A percentile compares a stretch with the other conserved stretches of the same genome.
phyloP scores from a whole-genome alignment of 805 yeast species.

The Hanseniaspora osmophila region DNA sequence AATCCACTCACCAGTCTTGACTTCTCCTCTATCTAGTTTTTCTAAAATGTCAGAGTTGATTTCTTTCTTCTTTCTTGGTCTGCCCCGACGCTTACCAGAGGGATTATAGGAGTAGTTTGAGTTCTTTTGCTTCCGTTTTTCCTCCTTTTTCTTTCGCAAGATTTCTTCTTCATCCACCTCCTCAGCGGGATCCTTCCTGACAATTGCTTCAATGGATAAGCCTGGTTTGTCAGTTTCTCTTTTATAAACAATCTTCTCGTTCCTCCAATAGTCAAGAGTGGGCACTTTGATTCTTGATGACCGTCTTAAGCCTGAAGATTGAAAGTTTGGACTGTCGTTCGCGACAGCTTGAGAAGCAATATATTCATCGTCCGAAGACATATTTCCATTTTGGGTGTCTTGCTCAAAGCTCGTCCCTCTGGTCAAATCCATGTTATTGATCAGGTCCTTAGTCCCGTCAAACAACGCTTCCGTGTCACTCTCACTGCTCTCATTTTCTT shows the following conservation, averaged over 20 bases:
- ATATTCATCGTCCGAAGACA: conserved; percentile 10
- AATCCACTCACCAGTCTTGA: conserved; percentile 17
- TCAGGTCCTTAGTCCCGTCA: conserved; percentile 8
- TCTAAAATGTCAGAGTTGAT: conserved; percentile 13
- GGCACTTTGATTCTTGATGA: conserved; percentile 53
- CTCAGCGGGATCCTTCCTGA: conserved; percentile 26
- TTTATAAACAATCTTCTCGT: conserved; percentile 56
- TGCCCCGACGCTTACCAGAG: conserved; percentile 17
- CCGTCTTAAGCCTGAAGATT: conserved; percentile 32
- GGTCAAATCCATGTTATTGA: background rate
- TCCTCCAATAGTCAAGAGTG: conserved; percentile 76
- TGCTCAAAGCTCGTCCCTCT: background rate
- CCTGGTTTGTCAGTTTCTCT: conserved; percentile 27
- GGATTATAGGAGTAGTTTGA: conserved; percentile 9
- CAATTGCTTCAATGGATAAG: conserved; percentile 44
- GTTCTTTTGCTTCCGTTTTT: conserved; percentile 7
- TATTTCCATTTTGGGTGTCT: background rate
- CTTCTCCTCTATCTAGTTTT: conserved; percentile 13
- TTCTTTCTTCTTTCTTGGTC: conserved; percentile 15
- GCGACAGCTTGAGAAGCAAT: conserved; percentile 12
- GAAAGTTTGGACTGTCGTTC: conserved; percentile 10
- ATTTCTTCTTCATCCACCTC: conserved; percentile 18
- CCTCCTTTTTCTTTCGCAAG: conserved; percentile 9
- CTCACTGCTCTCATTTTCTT: conserved; percentile 6
- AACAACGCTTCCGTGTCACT: conserved; percentile 9